These are phyloP conservation scores for Calonectria pseudoreteaudii DNA, from an alignment of 2,329 filamentous ascomycete species.

Conservation along the genomic window DNA sequence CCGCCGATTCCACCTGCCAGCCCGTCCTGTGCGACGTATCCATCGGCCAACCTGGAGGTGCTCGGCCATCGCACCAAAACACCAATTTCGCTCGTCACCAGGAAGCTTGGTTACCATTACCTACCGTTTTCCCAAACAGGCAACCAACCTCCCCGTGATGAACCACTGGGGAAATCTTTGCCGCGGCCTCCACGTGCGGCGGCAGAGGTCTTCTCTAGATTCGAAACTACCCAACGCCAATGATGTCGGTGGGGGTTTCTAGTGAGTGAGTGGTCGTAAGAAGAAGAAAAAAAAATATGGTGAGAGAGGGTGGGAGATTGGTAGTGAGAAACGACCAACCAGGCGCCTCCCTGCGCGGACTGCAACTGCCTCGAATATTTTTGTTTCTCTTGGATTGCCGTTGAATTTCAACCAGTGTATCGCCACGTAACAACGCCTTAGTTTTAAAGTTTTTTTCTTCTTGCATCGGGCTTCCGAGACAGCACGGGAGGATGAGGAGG, in stretches of 20 bases:
- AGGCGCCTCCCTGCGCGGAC: not conserved
- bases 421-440: not conserved
- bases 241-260: not conserved
- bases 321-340: not conserved
- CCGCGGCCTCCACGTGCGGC: not conserved
- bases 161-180: not conserved
- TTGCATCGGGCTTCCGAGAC: not conserved
- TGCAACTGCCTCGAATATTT: not conserved
- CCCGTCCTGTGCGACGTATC: not conserved
- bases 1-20: not conserved
- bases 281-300: not conserved
- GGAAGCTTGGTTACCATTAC: not conserved
- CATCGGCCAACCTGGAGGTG: not conserved
- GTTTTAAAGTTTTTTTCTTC: not conserved
- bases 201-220: not conserved
- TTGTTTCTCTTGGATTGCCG: not conserved
- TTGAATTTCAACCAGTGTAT: not conserved
- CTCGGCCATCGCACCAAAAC: not conserved
- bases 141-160: not conserved
- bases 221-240: not conserved
- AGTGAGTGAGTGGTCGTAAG: not conserved
- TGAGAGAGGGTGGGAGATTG: not conserved
- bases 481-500: not conserved
- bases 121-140: not conserved
- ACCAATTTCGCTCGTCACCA: not conserved